Evolutionary conservation across 2,329 filamentous ascomycete genomes (phyloP).

Genomic region (Fusarium newnesense): DNA sequence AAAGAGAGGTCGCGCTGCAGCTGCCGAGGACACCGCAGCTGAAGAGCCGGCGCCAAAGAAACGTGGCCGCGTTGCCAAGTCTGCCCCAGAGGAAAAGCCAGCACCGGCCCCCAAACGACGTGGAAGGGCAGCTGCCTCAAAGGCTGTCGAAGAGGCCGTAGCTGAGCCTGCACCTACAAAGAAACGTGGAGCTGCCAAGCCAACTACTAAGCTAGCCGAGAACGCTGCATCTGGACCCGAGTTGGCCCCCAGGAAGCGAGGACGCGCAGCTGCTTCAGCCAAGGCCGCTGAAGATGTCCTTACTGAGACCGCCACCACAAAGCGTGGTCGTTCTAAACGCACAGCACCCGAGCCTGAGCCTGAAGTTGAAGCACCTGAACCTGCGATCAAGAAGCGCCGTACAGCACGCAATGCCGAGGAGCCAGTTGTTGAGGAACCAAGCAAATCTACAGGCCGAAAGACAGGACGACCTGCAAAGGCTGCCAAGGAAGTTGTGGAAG

Average conservation of each 20-base stretch:
- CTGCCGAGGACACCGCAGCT: not conserved
- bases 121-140: conserved; percentile 14
- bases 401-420: conserved; percentile 24
- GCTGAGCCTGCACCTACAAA: conserved; percentile 14
- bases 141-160: conserved; percentile 2
- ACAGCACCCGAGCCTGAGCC: conserved; percentile 17
- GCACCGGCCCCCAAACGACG: conserved; percentile 11
- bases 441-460: conserved; percentile 6
- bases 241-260: conserved; percentile 21
- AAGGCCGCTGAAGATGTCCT: not conserved
- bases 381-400: conserved; percentile 35
- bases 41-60: conserved; percentile 25
- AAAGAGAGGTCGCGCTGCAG: conserved; percentile 33
- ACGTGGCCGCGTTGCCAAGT: conserved; percentile 19
- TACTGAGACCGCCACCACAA: conserved; percentile 23
- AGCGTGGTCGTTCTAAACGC: conserved; percentile 34
- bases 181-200: conserved; percentile 20
- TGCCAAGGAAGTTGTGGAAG: conserved; percentile 8
- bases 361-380: conserved; percentile 20
- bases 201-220: not conserved
- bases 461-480: conserved; percentile 23
- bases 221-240: conserved; percentile 13
- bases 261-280: conserved; percentile 5
- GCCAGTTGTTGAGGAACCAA: not conserved
- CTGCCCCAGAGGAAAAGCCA: conserved; percentile 3